A percentile compares a stretch with the other conserved stretches of the same genome.
phyloP scores from a whole-genome alignment of 768 basidiomycete genomes.

The Trametes cingulata region DNA sequence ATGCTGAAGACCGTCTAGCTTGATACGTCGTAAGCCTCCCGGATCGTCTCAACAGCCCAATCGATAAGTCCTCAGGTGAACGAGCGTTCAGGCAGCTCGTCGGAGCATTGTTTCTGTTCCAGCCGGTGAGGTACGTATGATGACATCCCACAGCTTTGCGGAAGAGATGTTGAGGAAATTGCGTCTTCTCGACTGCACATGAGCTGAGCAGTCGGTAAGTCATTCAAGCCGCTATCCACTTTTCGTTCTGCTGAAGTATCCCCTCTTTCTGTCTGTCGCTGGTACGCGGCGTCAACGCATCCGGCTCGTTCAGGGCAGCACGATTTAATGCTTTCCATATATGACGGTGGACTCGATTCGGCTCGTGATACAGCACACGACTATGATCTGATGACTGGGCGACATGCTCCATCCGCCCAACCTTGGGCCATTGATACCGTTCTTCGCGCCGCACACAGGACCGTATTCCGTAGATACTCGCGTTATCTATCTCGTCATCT shows the following conservation, averaged over 20 bases:
- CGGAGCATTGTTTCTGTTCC: background rate
- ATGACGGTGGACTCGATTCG: slow-evolving; percentile 24
- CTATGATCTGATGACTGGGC: slow-evolving; percentile 31
- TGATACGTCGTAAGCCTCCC: background rate
- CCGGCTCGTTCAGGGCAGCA: slow-evolving; percentile 22
- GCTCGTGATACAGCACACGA: slow-evolving; percentile 30
- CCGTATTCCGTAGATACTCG: slow-evolving; percentile 20
- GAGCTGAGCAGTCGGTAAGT: background rate
- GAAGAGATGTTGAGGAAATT: background rate
- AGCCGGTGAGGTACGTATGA: slow-evolving; percentile 9
- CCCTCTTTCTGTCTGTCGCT: background rate
- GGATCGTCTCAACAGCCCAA: slow-evolving; percentile 6
- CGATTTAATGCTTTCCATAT: slow-evolving; percentile 29
- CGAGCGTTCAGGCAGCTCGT: background rate
- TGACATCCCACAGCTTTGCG: background rate
- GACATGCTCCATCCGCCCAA: slow-evolving; percentile 25
- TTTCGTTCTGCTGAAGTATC: background rate
- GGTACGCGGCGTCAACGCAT: background rate
- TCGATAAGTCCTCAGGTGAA: slow-evolving; percentile 13
- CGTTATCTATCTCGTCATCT: slow-evolving; percentile 33
- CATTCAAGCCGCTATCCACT: background rate
- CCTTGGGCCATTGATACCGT: slow-evolving; percentile 25
- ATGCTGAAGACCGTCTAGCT: background rate
- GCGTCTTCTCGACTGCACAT: background rate
- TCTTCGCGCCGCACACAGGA: slow-evolving; percentile 25